Evolutionary conservation across 2,329 filamentous ascomycete genomes (phyloP), one percentile per base, ranked within the genome.

Genomic region (Verticillium klebahnii): DNA sequence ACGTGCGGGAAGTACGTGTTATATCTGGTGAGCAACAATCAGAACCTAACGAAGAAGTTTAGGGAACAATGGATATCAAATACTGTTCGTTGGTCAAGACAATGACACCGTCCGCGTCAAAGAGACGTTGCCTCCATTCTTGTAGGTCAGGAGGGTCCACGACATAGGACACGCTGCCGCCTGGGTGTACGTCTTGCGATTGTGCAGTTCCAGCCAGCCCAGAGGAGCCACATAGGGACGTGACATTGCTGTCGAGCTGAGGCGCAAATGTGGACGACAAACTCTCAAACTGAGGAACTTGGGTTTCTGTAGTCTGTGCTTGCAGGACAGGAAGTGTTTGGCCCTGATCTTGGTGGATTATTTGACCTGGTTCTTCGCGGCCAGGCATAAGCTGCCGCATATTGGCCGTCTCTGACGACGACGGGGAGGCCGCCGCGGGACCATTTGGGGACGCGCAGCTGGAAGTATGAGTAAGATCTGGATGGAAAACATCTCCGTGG

Each of bases 1-100:
- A 94, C 83, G 73, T 93, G 90, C 0, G 90, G 90, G 69, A 93
- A 93, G 74, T 93, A 94, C 7, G 85, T 92, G 69, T 91, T 85
- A 71, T 90, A 93, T 70, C 89, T 91, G 67, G 36, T 52, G 15
- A 34, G n/a, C 17, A 14, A 12, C 17, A 14, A 25, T 32, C 54
- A 29, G 54, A 34, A 56, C n/a, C 25, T 58, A 55, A 57, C 8
- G 45, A 8, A 56, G 61, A 64, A 62, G 64, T 60, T 65, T 52
- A 52, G 32, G 61, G 60, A 29, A 62, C 14, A 25, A 4, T 56
- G 14, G 54, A 17, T 17, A 56, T 11, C 17, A 73, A 82, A 66
- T 82, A 91, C 87, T 93, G 83, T 65, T 92, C 88, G 72, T 92
- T 86, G 34, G 84, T 91, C 67, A 94, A 75, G 14, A 88, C 83